Conservation (phyloP, 2,329 filamentous ascomycete species). For the Penicillium corylophilum region DNA sequence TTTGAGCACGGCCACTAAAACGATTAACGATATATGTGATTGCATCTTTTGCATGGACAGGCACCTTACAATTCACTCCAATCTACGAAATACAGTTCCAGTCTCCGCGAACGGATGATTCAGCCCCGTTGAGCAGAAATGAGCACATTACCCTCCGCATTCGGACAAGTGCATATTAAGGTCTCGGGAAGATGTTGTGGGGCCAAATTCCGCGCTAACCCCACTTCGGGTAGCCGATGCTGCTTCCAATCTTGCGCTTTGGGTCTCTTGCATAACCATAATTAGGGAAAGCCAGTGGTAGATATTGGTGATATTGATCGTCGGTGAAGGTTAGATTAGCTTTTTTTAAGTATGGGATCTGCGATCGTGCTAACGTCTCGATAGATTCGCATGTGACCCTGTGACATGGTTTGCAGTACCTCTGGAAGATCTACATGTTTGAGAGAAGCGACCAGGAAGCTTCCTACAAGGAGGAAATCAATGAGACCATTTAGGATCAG, state of each 20-base stretch:
- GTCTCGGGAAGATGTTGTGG: not conserved
- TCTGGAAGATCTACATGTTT: not conserved
- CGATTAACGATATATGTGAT: not conserved
- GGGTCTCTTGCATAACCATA: not conserved
- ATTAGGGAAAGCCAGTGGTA: not conserved
- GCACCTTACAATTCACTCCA: not conserved
- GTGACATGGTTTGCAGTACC: not conserved
- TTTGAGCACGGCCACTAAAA: slow-evolving; percentile 30
- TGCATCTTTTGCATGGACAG: not conserved
- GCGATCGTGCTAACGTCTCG: not conserved
- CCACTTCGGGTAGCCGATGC: not conserved
- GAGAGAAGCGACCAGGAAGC: not conserved
- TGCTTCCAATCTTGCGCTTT: not conserved
- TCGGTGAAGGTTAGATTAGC: not conserved
- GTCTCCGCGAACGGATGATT: not conserved
- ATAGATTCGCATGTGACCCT: not conserved
- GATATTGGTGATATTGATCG: not conserved
- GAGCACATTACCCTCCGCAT: slow-evolving; percentile 27
- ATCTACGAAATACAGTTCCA: not conserved
- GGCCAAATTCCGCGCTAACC: not conserved
- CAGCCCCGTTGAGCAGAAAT: slow-evolving; percentile 25
- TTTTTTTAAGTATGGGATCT: not conserved
- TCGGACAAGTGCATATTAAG: not conserved
- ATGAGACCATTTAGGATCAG: not conserved
- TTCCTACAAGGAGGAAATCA: not conserved